A percentile compares a stretch with the other conserved stretches of the same genome.
These are phyloP conservation scores for Bruguiera gymnorhiza DNA, from an alignment of 345 rosid genomes.

Conservation along the genomic window DNA sequence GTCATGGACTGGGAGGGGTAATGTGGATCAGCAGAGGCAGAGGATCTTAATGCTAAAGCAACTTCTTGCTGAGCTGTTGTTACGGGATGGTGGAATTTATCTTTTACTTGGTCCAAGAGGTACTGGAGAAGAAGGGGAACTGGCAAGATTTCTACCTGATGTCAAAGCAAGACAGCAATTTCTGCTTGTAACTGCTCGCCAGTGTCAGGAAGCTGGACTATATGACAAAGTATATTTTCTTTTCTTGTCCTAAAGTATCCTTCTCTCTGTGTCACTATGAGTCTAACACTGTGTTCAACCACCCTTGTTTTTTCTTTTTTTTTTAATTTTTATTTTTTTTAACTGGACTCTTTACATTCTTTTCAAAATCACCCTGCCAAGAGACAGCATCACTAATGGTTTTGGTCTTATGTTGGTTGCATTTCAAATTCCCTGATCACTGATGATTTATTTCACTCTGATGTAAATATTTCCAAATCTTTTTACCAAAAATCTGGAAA, in stretches of 20 bases:
- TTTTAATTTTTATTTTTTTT: no score
- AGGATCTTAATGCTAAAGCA: constrained; percentile 83
- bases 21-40: constrained; percentile 83
- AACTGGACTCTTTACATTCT: no score
- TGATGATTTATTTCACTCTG: no score
- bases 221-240: constrained; percentile 70
- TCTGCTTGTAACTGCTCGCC: constrained; percentile 83
- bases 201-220: constrained; percentile 86
- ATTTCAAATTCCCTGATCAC: no score
- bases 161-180: constrained; percentile 64
- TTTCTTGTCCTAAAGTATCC: neutral
- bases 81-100: constrained; percentile 81
- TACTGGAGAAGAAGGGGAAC: constrained; percentile 89
- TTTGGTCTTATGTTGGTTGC: no score
- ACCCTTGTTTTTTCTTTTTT: no score
- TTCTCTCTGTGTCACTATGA: no score
- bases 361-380: no score
- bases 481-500: no score
- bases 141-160: constrained; percentile 68
- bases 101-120: constrained; percentile 84
- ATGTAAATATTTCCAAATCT: no score
- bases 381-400: no score
- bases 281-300: no score
- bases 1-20: constrained; percentile 83
- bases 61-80: constrained; percentile 78